Conservation (phyloP, 257 asterid genomes). For the Galeopsis tetrahit region DNA sequence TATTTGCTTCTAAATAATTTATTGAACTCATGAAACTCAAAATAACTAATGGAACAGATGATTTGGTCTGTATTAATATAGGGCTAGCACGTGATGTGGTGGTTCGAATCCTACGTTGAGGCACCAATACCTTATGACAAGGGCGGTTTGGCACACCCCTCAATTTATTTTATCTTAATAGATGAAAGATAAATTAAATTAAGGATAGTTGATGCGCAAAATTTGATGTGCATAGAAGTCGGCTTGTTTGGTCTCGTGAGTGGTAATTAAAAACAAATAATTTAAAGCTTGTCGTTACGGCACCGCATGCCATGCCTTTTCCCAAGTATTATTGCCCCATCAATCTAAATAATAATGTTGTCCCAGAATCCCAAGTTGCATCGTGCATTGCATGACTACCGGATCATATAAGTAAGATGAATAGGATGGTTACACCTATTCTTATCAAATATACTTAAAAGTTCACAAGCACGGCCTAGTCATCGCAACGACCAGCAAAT, state of each 20-base stretch:
- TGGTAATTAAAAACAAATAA: neutral
- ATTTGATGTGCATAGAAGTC: neutral
- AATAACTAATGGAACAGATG: neutral
- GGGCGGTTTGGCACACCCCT: neutral
- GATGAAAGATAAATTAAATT: too few relatives aligned
- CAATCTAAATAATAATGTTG: neutral
- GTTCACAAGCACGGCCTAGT: too few relatives aligned
- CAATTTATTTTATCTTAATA: too few relatives aligned
- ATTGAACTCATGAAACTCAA: neutral
- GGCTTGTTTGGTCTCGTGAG: constrained; percentile 19
- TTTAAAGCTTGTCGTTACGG: constrained; percentile 32
- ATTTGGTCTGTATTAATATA: neutral
- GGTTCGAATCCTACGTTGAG: neutral
- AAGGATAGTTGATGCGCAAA: too few relatives aligned
- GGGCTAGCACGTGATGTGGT: neutral
- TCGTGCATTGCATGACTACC: too few relatives aligned
- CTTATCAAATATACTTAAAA: too few relatives aligned
- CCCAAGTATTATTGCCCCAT: constrained; percentile 32
- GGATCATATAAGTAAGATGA: too few relatives aligned
- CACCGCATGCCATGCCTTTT: constrained; percentile 21
- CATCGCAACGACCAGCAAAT: too few relatives aligned
- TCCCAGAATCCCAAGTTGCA: constrained; percentile 32
- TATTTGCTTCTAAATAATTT: too few relatives aligned
- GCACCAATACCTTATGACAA: neutral
- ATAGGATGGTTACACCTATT: too few relatives aligned